Conservation (phyloP, 2,329 filamentous ascomycete genomes). For the Chrysoporthe deuterocubensis region DNA sequence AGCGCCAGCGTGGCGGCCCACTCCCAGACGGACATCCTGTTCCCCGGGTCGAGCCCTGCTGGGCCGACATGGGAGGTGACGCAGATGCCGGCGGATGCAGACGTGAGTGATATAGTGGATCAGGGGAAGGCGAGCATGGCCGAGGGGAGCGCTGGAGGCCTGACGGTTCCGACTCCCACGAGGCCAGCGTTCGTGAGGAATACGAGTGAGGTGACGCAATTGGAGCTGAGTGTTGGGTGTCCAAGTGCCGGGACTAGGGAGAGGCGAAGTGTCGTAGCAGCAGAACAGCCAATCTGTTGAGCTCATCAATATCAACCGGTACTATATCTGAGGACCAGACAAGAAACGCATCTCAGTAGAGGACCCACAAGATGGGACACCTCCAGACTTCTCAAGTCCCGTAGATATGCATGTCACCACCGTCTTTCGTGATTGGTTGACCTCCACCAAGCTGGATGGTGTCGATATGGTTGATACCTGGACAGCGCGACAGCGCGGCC, state of each 20-base stretch:
- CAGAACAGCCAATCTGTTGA: neutral
- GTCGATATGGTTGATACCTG: neutral
- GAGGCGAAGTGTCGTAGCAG: neutral
- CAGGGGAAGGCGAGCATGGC: conserved; percentile 10
- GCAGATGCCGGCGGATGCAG: conserved; percentile 10
- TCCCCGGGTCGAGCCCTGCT: neutral
- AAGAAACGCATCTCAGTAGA: neutral
- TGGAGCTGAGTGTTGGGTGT: conserved; percentile 18
- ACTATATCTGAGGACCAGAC: neutral
- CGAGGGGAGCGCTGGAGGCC: neutral
- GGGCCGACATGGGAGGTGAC: neutral
- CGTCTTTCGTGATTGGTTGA: no score
- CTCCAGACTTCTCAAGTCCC: neutral
- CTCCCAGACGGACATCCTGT: neutral
- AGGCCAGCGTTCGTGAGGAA: conserved; percentile 18
- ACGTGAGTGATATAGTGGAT: conserved; percentile 10
- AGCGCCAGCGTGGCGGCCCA: conserved; percentile 1
- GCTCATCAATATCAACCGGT: conserved; percentile 32
- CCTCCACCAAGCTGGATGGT: neutral
- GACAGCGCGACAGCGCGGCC: neutral
- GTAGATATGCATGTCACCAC: neutral
- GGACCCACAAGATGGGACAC: neutral
- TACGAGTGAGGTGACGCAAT: conserved; percentile 21
- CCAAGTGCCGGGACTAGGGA: conserved; percentile 5
- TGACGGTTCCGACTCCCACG: neutral